Evolutionary conservation across 352 stramenopile genomes (phyloP).

Genomic region (Blastocystis hominis): DNA sequence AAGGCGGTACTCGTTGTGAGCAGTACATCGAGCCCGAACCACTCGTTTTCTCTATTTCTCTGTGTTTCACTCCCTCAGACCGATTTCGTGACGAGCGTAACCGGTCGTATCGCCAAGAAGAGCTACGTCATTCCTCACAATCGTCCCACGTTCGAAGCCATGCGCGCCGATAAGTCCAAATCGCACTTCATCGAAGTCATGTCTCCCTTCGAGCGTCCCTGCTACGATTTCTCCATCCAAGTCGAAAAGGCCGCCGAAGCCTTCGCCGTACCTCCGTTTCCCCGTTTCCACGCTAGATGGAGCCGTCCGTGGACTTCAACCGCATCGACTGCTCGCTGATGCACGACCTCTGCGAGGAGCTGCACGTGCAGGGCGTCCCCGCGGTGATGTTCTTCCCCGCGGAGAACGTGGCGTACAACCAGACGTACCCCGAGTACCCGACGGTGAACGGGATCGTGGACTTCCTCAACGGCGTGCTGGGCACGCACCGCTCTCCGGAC

Average conservation of each 20-base stretch:
- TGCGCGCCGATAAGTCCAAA: not conserved
- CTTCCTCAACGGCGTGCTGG: constrained; percentile 23
- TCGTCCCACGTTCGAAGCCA: not conserved
- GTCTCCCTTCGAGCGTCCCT: constrained; percentile 1
- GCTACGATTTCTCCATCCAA: constrained; percentile 48
- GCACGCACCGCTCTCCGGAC: not conserved
- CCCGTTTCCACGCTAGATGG: not conserved
- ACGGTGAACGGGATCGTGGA: constrained; percentile 1
- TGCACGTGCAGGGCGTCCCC: not conserved
- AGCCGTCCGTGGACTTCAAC: constrained; percentile 39
- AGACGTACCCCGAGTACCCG: not conserved
- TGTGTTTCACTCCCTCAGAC: not conserved
- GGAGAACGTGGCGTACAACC: constrained; percentile 20
- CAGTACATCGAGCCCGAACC: constrained; percentile 25
- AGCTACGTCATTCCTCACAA: constrained; percentile 53
- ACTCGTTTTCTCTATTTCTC: not conserved
- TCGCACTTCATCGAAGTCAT: constrained; percentile 53
- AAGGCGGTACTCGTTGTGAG: constrained; percentile 10
- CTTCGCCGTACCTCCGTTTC: not conserved
- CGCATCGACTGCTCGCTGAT: constrained; percentile 54
- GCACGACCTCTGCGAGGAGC: constrained; percentile 41
- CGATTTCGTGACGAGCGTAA: constrained; percentile 54
- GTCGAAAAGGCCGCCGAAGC: constrained; percentile 49
- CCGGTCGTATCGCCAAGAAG: constrained; percentile 65
- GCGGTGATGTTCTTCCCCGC: constrained; percentile 14